A percentile compares a stretch with the other conserved stretches of the same genome.
Conservation (phyloP, 768 basidiomycete species). For the Leccinum pellstonianum region DNA sequence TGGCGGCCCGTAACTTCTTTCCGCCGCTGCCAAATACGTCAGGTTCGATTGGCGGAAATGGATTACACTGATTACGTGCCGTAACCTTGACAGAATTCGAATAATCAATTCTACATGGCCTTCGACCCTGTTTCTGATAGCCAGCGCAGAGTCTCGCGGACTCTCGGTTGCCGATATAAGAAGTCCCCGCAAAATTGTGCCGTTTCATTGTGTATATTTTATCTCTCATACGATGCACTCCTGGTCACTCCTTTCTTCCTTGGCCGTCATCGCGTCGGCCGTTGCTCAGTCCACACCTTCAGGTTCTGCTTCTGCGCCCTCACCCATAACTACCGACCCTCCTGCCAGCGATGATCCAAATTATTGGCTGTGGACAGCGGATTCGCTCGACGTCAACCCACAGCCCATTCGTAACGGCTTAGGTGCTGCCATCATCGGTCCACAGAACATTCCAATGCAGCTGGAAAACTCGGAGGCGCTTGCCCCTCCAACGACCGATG, state of each 20-base stretch:
- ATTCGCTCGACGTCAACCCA: constrained; percentile 28
- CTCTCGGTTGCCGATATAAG: constrained; percentile 22
- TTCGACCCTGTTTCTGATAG: constrained; percentile 8
- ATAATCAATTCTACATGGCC: neutral
- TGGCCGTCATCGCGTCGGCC: constrained; percentile 21
- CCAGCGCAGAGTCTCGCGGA: neutral
- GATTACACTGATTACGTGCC: neutral
- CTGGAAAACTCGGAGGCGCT: constrained; percentile 55
- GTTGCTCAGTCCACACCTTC: constrained; percentile 22
- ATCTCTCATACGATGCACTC: constrained; percentile 23
- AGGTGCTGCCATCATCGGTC: constrained; percentile 52
- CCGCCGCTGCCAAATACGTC: neutral
- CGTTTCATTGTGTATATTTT: constrained; percentile 24
- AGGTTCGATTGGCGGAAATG: neutral
- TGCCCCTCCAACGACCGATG: constrained; percentile 63
- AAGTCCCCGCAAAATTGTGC: neutral
- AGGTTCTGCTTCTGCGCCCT: constrained; percentile 27
- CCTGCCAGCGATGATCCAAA: constrained; percentile 49
- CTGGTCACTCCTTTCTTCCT: constrained; percentile 29
- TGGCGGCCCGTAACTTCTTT: neutral
- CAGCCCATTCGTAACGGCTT: constrained; percentile 45
- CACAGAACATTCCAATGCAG: constrained; percentile 55
- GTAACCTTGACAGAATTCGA: neutral
- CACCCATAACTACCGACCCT: constrained; percentile 43
- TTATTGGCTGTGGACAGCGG: constrained; percentile 38